Base-by-base conservation (phyloP, 2,329 filamentous ascomycete species). In the Cladophialophora immunda region DNA sequence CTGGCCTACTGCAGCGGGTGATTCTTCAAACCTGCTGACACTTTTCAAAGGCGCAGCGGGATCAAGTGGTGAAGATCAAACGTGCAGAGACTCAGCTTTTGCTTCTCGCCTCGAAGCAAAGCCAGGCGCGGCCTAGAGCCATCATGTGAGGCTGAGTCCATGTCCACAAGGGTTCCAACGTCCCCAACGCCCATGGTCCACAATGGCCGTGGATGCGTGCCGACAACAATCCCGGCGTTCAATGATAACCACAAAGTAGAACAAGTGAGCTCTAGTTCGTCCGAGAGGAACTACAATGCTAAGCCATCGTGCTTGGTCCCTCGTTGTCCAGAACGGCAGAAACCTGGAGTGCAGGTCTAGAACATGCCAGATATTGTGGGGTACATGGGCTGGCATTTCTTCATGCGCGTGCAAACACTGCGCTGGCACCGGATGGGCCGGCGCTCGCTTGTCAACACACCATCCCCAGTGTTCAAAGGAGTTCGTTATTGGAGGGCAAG, bases 341-440 rank as follows among this genome's bases (percentile, higher is more conserved):
- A 41, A 41, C 32, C 32, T 34, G 32, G 32, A 34, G 15, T 41
- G 38, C 38, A 41, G 45, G 45, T 15, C 45, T 50, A 50, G 45
- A 50, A 50, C 45, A 50, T 50, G 45, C 19, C 22, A 25, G 45
- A 50, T 50, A 50, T 50, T 50, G 45, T 50, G 45, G 45, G 45
- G 45, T 50, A 50, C 45, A 50, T 22, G 25, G 19, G 4, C 9
- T 34, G 32, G 32, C n/a, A n/a, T 34, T 13, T 13, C 32, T 34
- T 34, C 32, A 34, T 11, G 32, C 32, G 9, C 32, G 38, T n/a
- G 17, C 13, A 41, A 41, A 5, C 4, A 17, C 38, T 5, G n/a
- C 38, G n/a, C 19, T 13, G 22, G 19, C 8, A 4, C 19, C 45
- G 45, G 45, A 50, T 50, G 22, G 11, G 25, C 22, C 45, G 45